Conservation (phyloP, 2,329 filamentous ascomycete genomes). For the Rhynchosporium agropyri region DNA sequence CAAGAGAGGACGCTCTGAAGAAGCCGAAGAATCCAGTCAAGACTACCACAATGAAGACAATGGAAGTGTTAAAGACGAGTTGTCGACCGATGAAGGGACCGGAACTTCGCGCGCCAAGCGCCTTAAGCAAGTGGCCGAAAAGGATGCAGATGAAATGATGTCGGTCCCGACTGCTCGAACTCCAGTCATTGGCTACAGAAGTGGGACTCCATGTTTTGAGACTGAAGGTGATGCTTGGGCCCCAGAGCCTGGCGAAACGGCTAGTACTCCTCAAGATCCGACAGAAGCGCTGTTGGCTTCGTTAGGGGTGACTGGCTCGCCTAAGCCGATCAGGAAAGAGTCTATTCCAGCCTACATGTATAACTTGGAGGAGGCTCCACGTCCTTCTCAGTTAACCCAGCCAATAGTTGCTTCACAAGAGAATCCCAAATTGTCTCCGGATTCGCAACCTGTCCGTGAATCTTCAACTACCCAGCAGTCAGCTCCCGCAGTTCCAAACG, state of each 20-base stretch:
- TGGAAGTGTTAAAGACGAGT: slow-evolving; percentile 24
- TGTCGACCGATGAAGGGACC: slow-evolving; percentile 16
- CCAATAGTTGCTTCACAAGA: slow-evolving; percentile 9
- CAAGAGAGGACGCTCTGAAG: slow-evolving; percentile 35
- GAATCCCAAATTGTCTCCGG: slow-evolving; percentile 8
- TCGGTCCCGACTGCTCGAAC: slow-evolving; percentile 22
- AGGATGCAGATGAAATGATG: slow-evolving; percentile 16
- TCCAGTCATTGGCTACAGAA: slow-evolving; percentile 26
- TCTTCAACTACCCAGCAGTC: not conserved
- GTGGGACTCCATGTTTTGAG: slow-evolving; percentile 34
- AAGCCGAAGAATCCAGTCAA: slow-evolving; percentile 16
- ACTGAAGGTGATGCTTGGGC: slow-evolving; percentile 41
- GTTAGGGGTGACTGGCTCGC: slow-evolving; percentile 43
- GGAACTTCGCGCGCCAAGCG: slow-evolving; percentile 34
- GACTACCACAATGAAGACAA: slow-evolving; percentile 26
- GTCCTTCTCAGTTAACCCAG: slow-evolving; percentile 13
- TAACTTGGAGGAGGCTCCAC: slow-evolving; percentile 18
- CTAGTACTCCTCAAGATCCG: slow-evolving; percentile 32
- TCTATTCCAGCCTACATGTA: slow-evolving; percentile 24
- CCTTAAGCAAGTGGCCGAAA: slow-evolving; percentile 29
- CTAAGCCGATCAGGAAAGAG: slow-evolving; percentile 40
- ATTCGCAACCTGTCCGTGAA: not conserved
- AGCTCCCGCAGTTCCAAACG: not conserved
- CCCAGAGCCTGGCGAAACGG: slow-evolving; percentile 39
- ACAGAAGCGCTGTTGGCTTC: slow-evolving; percentile 42